Conservation (phyloP, 1,284 basidiomycete genomes). For the Sphaerobolus stellatus region DNA sequence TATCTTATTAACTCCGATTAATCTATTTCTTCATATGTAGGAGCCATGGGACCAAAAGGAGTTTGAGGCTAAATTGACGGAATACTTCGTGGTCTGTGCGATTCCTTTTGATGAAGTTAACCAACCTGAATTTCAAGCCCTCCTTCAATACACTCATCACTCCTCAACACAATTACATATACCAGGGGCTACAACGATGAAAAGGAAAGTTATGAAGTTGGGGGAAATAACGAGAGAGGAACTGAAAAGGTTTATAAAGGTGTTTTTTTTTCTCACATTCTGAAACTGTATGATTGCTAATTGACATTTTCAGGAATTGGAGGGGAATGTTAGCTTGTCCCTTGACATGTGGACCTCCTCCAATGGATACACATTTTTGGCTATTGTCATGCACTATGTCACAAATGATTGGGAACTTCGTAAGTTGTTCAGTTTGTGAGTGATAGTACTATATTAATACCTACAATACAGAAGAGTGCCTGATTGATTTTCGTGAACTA, state of each 20-base stretch:
- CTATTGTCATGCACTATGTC: constrained; percentile 33
- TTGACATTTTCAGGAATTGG: constrained; percentile 22
- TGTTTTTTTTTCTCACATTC: no score
- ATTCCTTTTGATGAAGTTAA: constrained; percentile 35
- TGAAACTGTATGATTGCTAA: no score
- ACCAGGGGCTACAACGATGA: constrained; percentile 8
- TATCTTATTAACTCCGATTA: no score
- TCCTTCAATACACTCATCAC: constrained; percentile 23
- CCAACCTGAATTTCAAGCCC: constrained; percentile 21
- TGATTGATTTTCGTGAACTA: constrained; percentile 16
- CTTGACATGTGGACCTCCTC: constrained; percentile 33
- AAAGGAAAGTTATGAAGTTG: constrained; percentile 16
- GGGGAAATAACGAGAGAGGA: constrained; percentile 13
- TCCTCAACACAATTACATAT: no score
- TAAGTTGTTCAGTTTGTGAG: not conserved
- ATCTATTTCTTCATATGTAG: constrained; percentile 7
- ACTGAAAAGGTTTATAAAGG: constrained; percentile 20
- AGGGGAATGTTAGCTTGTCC: constrained; percentile 26
- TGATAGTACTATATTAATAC: not conserved
- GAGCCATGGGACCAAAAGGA: constrained; percentile 11
- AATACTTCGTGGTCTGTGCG: constrained; percentile 31
- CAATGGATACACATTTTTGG: constrained; percentile 32
- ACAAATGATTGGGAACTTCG: constrained; percentile 20
- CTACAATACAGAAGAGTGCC: constrained; percentile 10
- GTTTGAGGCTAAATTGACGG: constrained; percentile 25